A percentile compares a stretch with the other conserved stretches of the same genome.
Evolutionary conservation across 2,329 filamentous ascomycete species (phyloP).

Genomic region (Xylariaceae sp.): DNA sequence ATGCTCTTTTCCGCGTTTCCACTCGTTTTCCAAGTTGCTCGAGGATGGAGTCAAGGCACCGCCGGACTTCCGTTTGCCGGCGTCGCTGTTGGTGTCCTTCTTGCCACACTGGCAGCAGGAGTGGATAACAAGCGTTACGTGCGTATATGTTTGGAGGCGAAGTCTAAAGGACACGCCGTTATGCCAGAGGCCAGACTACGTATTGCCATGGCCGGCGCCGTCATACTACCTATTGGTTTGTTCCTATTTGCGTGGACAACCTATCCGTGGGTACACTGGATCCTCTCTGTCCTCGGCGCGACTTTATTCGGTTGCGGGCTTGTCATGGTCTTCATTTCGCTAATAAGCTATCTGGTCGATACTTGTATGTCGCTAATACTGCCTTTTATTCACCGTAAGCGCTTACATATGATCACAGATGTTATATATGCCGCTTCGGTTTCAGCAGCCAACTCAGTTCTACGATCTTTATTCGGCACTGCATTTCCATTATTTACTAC

Average conservation of each 20-base stretch:
- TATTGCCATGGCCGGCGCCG: background rate
- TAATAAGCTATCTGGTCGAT: conserved; percentile 1
- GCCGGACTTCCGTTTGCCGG: conserved; percentile 56
- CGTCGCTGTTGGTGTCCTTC: conserved; percentile 12
- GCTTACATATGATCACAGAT: background rate
- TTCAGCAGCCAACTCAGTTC: background rate
- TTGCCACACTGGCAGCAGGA: background rate
- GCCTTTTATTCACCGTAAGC: background rate
- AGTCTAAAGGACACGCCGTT: background rate
- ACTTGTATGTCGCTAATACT: background rate
- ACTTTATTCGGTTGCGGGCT: conserved; percentile 2
- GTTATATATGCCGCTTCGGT: background rate
- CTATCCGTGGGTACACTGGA: conserved; percentile 3
- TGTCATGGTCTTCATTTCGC: conserved; percentile 1
- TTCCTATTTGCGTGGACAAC: conserved; percentile 11
- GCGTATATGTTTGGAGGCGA: background rate
- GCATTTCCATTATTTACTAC: background rate
- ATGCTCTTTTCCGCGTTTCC: conserved; percentile 56
- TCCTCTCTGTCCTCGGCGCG: background rate
- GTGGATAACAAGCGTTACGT: background rate
- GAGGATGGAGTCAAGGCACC: conserved; percentile 54
- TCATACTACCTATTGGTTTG: conserved; percentile 4
- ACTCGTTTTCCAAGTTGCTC: conserved; percentile 57
- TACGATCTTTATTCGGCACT: background rate
- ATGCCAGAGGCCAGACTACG: conserved; percentile 5